Evolutionary conservation across 768 basidiomycete genomes (phyloP).

Genomic region (Leccinum obscurum): DNA sequence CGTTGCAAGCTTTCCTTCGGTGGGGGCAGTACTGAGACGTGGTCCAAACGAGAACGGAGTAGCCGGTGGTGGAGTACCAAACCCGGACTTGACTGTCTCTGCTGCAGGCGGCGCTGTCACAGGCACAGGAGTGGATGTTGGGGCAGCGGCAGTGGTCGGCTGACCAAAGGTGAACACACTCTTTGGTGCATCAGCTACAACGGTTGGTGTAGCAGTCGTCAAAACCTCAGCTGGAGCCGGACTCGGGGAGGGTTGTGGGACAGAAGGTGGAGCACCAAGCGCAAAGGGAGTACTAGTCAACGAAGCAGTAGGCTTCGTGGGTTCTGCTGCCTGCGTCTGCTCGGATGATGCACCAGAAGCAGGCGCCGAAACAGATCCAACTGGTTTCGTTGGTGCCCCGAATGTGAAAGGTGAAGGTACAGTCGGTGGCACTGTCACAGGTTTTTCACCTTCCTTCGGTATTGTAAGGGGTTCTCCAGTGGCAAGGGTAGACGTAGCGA

Average conservation of each 20-base stretch:
- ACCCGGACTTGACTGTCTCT: constrained; percentile 45
- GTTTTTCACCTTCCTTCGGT: constrained; percentile 22
- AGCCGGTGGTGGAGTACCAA: constrained; percentile 32
- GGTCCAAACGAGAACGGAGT: constrained; percentile 48
- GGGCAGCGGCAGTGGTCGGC: constrained; percentile 10
- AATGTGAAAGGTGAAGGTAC: constrained; percentile 31
- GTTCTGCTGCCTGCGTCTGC: constrained; percentile 8
- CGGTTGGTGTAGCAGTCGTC: constrained; percentile 13
- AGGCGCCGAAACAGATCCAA: constrained; percentile 18
- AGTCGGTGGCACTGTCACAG: constrained; percentile 8
- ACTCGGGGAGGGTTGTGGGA: constrained; percentile 3
- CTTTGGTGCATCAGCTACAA: constrained; percentile 32
- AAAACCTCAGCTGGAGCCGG: background rate
- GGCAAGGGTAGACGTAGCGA: constrained; percentile 10
- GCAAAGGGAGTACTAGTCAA: constrained; percentile 19
- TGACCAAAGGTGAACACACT: constrained; percentile 35
- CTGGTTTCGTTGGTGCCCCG: constrained; percentile 22
- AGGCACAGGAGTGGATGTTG: constrained; percentile 10
- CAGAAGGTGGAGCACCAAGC: constrained; percentile 28
- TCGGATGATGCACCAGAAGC: constrained; percentile 11
- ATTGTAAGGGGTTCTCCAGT: constrained; percentile 8
- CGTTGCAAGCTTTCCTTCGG: constrained; percentile 24
- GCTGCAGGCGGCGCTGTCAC: constrained; percentile 16
- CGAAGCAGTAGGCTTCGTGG: constrained; percentile 7
- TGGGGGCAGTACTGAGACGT: constrained; percentile 22